Conservation (phyloP, 2,329 filamentous ascomycete genomes). For the Hypoxylon sp. region DNA sequence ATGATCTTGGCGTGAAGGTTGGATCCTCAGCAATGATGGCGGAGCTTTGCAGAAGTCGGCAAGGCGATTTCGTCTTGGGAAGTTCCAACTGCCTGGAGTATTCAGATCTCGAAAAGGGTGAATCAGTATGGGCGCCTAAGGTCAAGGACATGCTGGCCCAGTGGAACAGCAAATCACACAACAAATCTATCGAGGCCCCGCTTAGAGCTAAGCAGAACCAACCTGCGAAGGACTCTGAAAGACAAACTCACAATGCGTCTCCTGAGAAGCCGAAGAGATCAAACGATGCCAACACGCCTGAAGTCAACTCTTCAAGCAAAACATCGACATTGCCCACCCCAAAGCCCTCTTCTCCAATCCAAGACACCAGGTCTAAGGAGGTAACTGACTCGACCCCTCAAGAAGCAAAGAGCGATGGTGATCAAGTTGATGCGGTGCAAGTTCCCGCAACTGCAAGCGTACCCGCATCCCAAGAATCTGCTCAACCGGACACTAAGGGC, state of each 20-base stretch:
- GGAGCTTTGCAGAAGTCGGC: constrained; percentile 81
- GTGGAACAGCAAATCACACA: constrained; percentile 54
- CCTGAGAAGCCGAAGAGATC: constrained; percentile 6
- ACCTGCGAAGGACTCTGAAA: constrained; percentile 2
- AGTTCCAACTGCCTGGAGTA: constrained; percentile 82
- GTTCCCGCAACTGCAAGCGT: not conserved
- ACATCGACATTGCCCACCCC: constrained; percentile 21
- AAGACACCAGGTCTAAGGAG: constrained; percentile 14
- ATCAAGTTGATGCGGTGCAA: constrained; percentile 6
- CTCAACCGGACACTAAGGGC: constrained; percentile 13
- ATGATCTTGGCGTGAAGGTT: constrained; percentile 88
- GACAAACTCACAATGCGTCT: constrained; percentile 1
- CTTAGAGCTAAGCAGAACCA: constrained; percentile 37
- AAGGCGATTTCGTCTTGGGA: constrained; percentile 82
- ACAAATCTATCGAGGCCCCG: constrained; percentile 21
- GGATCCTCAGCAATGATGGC: constrained; percentile 89
- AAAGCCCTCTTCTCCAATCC: constrained; percentile 29
- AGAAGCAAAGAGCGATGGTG: not conserved
- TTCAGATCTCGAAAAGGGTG: constrained; percentile 79
- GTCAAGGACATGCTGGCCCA: constrained; percentile 66
- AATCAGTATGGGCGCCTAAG: constrained; percentile 85
- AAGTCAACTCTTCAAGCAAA: constrained; percentile 12
- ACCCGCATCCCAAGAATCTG: constrained; percentile 30
- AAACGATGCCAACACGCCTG: constrained; percentile 1
- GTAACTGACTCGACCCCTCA: constrained; percentile 6